Evolutionary conservation across 805 yeast genomes (phyloP), one percentile per base, ranked within the genome.

Genomic region (Yarrowia yakushimensis): DNA sequence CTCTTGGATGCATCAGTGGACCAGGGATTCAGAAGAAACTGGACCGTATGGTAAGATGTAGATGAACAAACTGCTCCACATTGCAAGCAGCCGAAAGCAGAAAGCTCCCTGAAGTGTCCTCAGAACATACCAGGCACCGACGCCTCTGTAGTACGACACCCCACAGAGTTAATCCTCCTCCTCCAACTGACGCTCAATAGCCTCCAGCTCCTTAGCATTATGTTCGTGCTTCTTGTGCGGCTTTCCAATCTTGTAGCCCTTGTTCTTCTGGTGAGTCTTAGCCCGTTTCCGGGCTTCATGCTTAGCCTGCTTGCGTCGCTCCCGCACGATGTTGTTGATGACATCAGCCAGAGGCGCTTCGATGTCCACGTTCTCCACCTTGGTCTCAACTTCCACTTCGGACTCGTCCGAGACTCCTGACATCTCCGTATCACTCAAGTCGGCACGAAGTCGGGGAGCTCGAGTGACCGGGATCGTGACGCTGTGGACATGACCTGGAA

Each of bases 401-500:
- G 59, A 36, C 31, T 34, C 59, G 27, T 52, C 59, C 11, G 59
- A 52, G 13, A 52, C 36, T 5, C 59, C 59, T 3, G 59, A 52
- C 59, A 52, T 52, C 8, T 52, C 59, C 15, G 59, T 36, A 13
- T 52, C 59, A 17, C 55, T 48, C 13, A 48, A 15, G 22, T 48
- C 55, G 2, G 39, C 30, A 3, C 55, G 37, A 7, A 34, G 43
- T 2, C 41, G 39, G 8, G 59, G 30, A 8, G 36, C 28, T 7
- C 15, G 18, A 10, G 55, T 48, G 15, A 48, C 39, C 9, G 18
- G 31, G 39, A 48, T n/a, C 4, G 39, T 31, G 1, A 31, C 43
- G 8, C 30, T 36, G 34, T 52, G 59, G 5, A 17, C 17, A 20
- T 48, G 55, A 46, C 18, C 28, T 2, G 39, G 6, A 8, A 13